Evolutionary conservation across 768 basidiomycete genomes (phyloP), one percentile per base, ranked within the genome.

Genomic region (Pulveroboletus sp.): DNA sequence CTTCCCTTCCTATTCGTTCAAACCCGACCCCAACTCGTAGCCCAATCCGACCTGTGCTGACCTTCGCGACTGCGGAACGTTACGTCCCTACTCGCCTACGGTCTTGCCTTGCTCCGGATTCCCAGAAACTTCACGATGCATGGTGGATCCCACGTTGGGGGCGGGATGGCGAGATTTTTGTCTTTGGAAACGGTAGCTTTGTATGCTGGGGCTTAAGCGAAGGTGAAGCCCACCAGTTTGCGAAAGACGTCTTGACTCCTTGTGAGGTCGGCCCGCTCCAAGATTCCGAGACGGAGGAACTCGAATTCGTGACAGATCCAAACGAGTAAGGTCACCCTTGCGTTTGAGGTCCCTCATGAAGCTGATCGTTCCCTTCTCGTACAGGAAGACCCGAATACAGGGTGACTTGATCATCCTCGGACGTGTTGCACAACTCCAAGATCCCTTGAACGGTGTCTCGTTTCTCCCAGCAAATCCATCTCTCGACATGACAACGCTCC

Each of bases 331-430:
- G 1, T 7, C 3, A 26, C n/a, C 0, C 5, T 31, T n/a, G n/a
- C 35, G 12, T 31, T 8, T 26, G 14, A 14, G 5, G 8, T 36
- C 3, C 1, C 17, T 27, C 24, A 17, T 30, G 5, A 50, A 7
- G 11, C 51, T 62, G 42, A 64, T 39, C 15, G 2, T 30, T 32
- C 17, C 6, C 6, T 39, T 39, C 9, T n/a, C 6, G 59, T 28
- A 28, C 52, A 95, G 93, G 68, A 73, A 79, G 59, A 95, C 93
- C 0, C 82, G 92, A 27, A 74, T 96, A 46, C 90, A 93, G 62
- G 93, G 93, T 30, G 93, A 96, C 62, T 69, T 96, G 53, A 93
- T 95, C 49, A 88, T 96, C 48, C 80, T 96, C 15, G 93, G 93
- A 8, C 76, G 80, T 43, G 79, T 76, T 9, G 72, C 83, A 1